Evolutionary conservation across 371 early-diverging fungal species (phyloP).

Genomic region (Mortierella sp.): DNA sequence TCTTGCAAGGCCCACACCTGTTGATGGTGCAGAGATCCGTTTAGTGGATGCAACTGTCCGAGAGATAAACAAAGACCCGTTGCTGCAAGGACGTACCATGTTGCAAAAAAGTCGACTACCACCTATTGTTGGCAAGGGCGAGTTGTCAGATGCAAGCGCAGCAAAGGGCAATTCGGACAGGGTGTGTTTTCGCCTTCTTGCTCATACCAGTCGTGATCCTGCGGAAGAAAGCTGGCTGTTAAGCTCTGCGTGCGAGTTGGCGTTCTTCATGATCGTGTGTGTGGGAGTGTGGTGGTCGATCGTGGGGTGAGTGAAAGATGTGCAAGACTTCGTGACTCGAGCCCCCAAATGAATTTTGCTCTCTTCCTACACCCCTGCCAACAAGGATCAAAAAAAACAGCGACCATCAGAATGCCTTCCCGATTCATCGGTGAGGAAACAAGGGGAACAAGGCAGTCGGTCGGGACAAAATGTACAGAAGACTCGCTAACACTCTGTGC

Average conservation of each 20-base stretch:
- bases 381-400: too few relatives aligned
- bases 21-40: background rate
- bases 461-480: too few relatives aligned
- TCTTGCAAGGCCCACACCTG: constrained; percentile 58
- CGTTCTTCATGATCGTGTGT: constrained; percentile 33
- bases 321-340: too few relatives aligned
- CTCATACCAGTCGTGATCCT: constrained; percentile 34
- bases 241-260: constrained; percentile 33
- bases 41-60: background rate
- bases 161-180: background rate
- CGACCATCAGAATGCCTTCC: constrained; percentile 24
- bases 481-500: too few relatives aligned
- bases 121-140: constrained; percentile 17
- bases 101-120: constrained; percentile 56
- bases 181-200: background rate
- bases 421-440: constrained; percentile 33
- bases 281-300: background rate
- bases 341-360: too few relatives aligned
- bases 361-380: background rate
- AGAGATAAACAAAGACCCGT: too few relatives aligned
- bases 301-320: background rate
- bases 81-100: constrained; percentile 33
- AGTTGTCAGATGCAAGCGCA: background rate
- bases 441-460: background rate
- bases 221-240: constrained; percentile 32